A percentile compares a stretch with the other conserved stretches of the same genome.
Conservation (phyloP, 2,329 filamentous ascomycete genomes). For the Colletotrichum melonis region DNA sequence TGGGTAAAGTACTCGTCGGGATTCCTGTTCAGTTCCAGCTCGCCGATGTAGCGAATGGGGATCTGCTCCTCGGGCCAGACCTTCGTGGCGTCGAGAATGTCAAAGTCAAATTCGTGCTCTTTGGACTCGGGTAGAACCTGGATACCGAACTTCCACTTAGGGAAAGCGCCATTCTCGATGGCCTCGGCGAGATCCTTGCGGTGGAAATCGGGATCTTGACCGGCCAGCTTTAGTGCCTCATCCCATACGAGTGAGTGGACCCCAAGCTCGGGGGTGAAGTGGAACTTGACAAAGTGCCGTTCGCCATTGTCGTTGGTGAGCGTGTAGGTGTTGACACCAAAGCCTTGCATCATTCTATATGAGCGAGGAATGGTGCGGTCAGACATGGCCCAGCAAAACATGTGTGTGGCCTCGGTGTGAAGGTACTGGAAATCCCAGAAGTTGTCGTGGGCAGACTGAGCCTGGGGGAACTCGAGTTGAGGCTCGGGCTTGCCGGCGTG, state of each 20-base stretch:
- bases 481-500: conserved; percentile 75
- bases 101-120: conserved; percentile 84
- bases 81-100: conserved; percentile 87
- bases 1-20: conserved; percentile 86
- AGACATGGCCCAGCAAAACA: conserved; percentile 84
- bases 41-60: conserved; percentile 81
- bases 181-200: conserved; percentile 81
- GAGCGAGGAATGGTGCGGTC: conserved; percentile 80
- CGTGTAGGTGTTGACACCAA: conserved; percentile 84
- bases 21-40: conserved; percentile 83
- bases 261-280: conserved; percentile 79
- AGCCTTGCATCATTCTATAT: conserved; percentile 88
- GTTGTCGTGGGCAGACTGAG: conserved; percentile 77
- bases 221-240: conserved; percentile 79
- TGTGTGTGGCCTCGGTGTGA: conserved; percentile 79
- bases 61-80: conserved; percentile 84
- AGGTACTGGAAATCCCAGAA: conserved; percentile 81
- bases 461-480: conserved; percentile 77
- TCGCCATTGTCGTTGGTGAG: conserved; percentile 76
- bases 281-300: conserved; percentile 81
- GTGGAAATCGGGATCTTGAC: conserved; percentile 85
- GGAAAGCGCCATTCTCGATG: conserved; percentile 77
- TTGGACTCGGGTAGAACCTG: conserved; percentile 79
- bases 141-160: conserved; percentile 86
- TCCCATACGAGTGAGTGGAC: conserved; percentile 84